Percentiles rank a stretch among this genome's conserved stretches.
Conservation (phyloP, 495 filamentous ascomycete species). For the Amphirosellinia nigrospora region DNA sequence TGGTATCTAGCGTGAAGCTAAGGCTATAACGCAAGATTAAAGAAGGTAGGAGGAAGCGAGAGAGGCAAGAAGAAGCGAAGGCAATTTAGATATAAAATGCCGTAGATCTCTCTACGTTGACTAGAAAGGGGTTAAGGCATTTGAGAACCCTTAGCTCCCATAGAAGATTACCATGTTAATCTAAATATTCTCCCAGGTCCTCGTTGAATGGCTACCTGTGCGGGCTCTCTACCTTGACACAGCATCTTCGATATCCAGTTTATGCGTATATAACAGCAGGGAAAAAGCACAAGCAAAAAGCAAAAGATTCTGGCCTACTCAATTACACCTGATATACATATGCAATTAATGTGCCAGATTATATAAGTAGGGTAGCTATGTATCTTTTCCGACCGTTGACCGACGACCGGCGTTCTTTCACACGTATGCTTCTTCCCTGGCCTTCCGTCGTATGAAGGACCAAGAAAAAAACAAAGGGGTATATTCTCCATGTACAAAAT, state of each 20-base stretch:
- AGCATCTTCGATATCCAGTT: neutral
- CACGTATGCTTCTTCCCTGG: slow-evolving; percentile 22
- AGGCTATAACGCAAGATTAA: too few relatives aligned
- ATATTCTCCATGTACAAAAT: slow-evolving; percentile 28
- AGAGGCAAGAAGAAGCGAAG: neutral
- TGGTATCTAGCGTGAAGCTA: too few relatives aligned
- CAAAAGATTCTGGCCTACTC: neutral
- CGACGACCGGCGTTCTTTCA: slow-evolving; percentile 11
- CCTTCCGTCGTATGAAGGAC: slow-evolving; percentile 16
- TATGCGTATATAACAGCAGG: neutral
- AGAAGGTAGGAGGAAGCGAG: neutral
- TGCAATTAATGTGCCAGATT: slow-evolving; percentile 20
- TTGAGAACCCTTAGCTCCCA: neutral
- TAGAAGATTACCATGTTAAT: neutral
- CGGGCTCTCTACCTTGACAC: neutral
- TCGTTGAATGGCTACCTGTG: neutral
- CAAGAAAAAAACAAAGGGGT: slow-evolving; percentile 23
- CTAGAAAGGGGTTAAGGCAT: neutral
- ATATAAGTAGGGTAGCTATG: slow-evolving; percentile 15
- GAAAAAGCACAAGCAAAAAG: neutral
- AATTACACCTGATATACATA: neutral
- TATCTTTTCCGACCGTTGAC: slow-evolving; percentile 9
- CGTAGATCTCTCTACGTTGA: neutral
- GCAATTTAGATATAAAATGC: neutral
- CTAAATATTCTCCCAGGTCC: neutral